phyloP scores from a whole-genome alignment of 768 basidiomycete species.

The Pulveroboletus sp. region DNA sequence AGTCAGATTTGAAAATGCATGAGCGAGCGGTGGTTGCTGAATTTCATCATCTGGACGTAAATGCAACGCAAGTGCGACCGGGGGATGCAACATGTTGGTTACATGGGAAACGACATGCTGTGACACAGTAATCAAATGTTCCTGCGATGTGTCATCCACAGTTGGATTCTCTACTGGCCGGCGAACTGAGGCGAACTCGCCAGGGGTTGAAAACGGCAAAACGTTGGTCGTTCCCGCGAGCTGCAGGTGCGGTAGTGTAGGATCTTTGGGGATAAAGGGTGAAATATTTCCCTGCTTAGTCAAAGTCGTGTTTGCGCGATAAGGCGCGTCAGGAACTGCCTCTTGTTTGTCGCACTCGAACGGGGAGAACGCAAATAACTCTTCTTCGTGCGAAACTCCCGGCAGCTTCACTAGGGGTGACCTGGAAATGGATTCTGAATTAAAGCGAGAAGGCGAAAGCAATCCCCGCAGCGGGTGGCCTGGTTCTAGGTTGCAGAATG shows the following conservation, averaged over 20 bases:
- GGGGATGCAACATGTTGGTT: conserved; percentile 9
- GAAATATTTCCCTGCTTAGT: background rate
- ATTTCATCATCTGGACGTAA: conserved; percentile 20
- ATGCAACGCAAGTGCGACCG: conserved; percentile 4
- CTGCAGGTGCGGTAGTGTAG: background rate
- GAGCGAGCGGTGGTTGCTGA: conserved; percentile 1
- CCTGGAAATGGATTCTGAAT: conserved; percentile 1
- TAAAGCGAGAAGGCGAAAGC: conserved; percentile 20
- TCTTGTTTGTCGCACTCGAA: conserved; percentile 15
- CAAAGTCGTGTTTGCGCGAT: background rate
- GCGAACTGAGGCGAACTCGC: conserved; percentile 15
- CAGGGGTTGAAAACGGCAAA: conserved; percentile 26
- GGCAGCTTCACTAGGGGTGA: conserved; percentile 1
- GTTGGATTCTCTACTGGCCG: background rate
- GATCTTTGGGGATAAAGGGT: background rate
- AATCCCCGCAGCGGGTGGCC: conserved; percentile 34
- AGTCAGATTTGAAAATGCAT: conserved; percentile 4
- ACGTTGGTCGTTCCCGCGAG: background rate
- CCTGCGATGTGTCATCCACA: background rate
- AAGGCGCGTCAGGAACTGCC: background rate
- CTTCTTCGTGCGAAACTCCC: conserved; percentile 12
- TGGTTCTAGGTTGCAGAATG: conserved; percentile 43
- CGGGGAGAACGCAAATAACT: conserved; percentile 29
- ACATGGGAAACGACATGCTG: conserved; percentile 9
- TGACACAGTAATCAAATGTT: conserved; percentile 1